A percentile compares a stretch with the other conserved stretches of the same genome.
phyloP scores from a whole-genome alignment of 2,329 filamentous ascomycete species.

The Fusarium subglutinans region DNA sequence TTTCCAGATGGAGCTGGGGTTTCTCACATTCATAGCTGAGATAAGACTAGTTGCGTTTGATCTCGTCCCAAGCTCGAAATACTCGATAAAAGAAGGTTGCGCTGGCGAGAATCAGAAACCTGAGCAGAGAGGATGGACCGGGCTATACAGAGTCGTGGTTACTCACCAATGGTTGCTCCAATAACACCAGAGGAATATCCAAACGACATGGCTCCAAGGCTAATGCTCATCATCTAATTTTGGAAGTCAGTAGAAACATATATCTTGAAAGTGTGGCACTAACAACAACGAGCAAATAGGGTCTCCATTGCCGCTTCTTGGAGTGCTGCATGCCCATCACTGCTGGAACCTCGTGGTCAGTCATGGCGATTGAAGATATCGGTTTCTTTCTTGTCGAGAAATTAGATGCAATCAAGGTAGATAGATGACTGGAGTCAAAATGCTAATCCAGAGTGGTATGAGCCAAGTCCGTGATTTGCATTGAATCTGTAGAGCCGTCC shows the following conservation, averaged over 20 bases:
- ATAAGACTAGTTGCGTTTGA: not conserved
- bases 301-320: not conserved
- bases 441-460: not conserved
- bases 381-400: not conserved
- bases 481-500: not conserved
- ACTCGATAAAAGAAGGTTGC: not conserved
- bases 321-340: not conserved
- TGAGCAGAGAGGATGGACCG: not conserved
- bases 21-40: not conserved
- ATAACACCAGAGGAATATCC: not conserved
- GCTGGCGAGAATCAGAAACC: not conserved
- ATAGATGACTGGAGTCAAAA: not conserved
- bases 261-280: not conserved
- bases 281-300: not conserved
- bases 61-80: not conserved
- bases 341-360: not conserved
- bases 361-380: not conserved
- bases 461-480: not conserved
- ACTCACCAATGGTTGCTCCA: not conserved
- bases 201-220: not conserved
- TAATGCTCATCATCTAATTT: not conserved
- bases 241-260: not conserved
- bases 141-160: rapidly evolving
- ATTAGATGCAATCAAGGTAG: not conserved
- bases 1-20: no score